Evolutionary conservation across 139 green algal genomes (phyloP), one percentile per base, ranked within the genome.

Genomic region (Coelastrella sp.): DNA sequence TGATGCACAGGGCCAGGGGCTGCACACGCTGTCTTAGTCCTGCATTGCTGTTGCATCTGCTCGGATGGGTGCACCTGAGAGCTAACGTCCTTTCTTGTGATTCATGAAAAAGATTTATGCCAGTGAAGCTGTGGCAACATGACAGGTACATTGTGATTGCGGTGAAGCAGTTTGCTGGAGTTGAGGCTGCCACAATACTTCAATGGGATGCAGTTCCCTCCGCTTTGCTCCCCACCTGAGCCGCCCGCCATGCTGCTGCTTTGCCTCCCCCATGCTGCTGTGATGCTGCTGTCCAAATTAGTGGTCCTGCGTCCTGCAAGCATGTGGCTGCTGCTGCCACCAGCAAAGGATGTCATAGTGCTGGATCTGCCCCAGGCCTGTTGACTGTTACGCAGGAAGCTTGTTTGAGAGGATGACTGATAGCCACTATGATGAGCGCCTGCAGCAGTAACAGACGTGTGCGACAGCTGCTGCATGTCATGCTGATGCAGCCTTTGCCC

Each of bases 351-450:
- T 27, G 76, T 89, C 63, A 82, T 27, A 63, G 7, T 57, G 73
- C 82, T 90, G 73, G 85, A 22, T 14, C 85, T 60, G 57, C 73
- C n/a, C 85, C 56, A 78, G 58, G 75, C 25, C 74, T 84, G 74
- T 17, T 66, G 20, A 78, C 85, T 90, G 59, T 57, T 90, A 73
- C 85, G 74, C 14, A 84, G 66, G 72, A 84, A 90, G 17, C 72
- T 84, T 7, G 84, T 59, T 76, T 66, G 84, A 5, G 84, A 88
- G 20, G 84, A 88, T 7, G 68, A 80, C 49, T 88, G 84, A 63
- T 59, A 84, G 8, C 72, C 27, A 49, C 68, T 81, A 49, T 75
- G 11, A 7, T 70, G 85, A 76, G 27, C 58, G 49, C 72, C 72
- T 89, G 56, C 59, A 85, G 78, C 49, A 82, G 10, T 4, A 25